phyloP scores from a whole-genome alignment of 441 rosid species.

The Pelargonium exstipulatum region DNA sequence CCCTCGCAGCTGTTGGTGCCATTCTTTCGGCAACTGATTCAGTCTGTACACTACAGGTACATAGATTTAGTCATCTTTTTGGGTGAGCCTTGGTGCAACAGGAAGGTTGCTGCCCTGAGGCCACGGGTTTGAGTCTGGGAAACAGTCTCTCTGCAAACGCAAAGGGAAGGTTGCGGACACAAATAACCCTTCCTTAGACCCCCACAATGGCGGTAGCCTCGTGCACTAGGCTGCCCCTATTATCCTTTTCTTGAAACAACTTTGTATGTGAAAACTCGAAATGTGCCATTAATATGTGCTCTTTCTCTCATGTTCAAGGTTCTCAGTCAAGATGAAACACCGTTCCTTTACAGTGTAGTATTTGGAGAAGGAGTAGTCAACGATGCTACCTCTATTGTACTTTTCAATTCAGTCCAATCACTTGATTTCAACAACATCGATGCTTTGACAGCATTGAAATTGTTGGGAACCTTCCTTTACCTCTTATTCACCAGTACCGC shows the following conservation, averaged over 20 bases:
- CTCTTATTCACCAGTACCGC: conserved; percentile 55
- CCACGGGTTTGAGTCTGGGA: too few species aligned
- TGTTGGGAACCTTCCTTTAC: conserved; percentile 62
- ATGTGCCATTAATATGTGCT: not conserved
- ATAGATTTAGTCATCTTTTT: not conserved
- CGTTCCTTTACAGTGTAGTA: conserved; percentile 63
- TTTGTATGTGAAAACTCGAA: not conserved
- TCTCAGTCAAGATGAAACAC: conserved; percentile 75
- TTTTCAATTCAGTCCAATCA: conserved; percentile 57
- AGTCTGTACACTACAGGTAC: conserved; percentile 74
- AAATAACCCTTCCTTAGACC: too few species aligned
- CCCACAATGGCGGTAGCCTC: too few species aligned
- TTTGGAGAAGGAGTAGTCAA: conserved; percentile 83
- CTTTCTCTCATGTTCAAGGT: conserved; percentile 35
- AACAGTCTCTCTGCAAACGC: too few species aligned
- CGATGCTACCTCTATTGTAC: conserved; percentile 75
- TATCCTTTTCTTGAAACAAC: too few species aligned
- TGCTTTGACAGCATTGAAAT: conserved; percentile 31
- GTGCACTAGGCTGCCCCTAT: too few species aligned
- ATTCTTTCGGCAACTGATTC: conserved; percentile 74
- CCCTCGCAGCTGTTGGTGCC: conserved; percentile 51
- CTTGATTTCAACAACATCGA: conserved; percentile 33
- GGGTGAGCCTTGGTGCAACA: too few species aligned
- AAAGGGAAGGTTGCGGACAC: too few species aligned
- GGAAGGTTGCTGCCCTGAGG: too few species aligned